Evolutionary conservation across 208 protist species (phyloP), one percentile per base, ranked within the genome.

Genomic region (Sergeia podlipaevii): DNA sequence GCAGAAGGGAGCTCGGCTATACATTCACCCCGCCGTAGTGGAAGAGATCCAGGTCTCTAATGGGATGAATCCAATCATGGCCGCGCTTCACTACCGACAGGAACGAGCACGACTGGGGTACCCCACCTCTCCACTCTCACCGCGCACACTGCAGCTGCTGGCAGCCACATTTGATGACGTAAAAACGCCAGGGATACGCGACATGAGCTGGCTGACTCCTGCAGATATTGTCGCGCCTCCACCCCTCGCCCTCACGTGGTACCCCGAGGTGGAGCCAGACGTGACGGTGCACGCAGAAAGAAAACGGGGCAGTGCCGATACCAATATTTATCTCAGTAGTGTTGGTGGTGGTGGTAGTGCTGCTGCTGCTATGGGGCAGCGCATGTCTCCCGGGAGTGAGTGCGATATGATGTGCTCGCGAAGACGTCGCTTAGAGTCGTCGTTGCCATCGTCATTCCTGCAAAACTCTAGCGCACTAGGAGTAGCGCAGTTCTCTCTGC

Each of bases 171-270:
- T 53, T 17, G 53, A 49, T 2, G 52, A 24, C 15, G 70, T n/a
- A n/a, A n/a, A n/a, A n/a, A 64, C n/a, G 27, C 37, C 4, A 33
- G 39, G 42, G 7, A 44, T 17, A 28, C 34, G 39, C 33, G 20
- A 56, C 21, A 42, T 41, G 20, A 36, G 27, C 11, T 30, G 57
- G 42, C 59, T 77, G 36, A 77, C 70, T 2, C 39, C 70, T 2
- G 59, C 61, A 3, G 70, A 70, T 26, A 49, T 77, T n/a, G 58
- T 77, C 21, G 70, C 70, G 13, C 56, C 70, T 6, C 34, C 49
- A 24, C 71, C 71, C 34, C 47, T 78, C 15, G 66, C 65, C 34
- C 49, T 78, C 29, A 73, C 54, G n/a, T 78, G 71, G 71, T 69
- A 78, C 47, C 64, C 64, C 24, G 10, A 15, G 6, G 56, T 59